Evolutionary conservation across 495 filamentous ascomycete genomes (phyloP).

Genomic region (Neurospora sp.): DNA sequence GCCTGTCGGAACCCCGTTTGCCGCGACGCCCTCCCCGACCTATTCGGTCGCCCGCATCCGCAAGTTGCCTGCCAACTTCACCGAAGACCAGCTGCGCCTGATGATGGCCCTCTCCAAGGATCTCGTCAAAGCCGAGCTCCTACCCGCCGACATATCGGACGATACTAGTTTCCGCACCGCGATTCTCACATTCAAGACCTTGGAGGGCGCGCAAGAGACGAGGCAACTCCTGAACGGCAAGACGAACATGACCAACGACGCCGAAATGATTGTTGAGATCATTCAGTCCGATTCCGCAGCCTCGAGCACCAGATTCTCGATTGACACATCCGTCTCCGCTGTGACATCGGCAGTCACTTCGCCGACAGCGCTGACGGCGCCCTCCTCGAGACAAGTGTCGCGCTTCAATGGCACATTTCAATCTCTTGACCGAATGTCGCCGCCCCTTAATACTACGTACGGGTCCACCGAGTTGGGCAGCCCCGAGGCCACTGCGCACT

Average conservation of each 20-base stretch:
- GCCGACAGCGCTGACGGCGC: conserved; percentile 42
- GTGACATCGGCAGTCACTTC: conserved; percentile 20
- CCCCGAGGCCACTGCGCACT: conserved; percentile 50
- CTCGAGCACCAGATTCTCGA: conserved; percentile 28
- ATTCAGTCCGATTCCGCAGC: conserved; percentile 28
- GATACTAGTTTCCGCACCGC: conserved; percentile 67
- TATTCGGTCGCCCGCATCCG: conserved; percentile 50
- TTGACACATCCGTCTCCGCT: conserved; percentile 22
- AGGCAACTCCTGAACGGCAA: conserved; percentile 71
- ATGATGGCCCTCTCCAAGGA: conserved; percentile 86
- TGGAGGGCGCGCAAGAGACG: conserved; percentile 66
- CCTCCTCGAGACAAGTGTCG: conserved; percentile 58
- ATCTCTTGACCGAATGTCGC: conserved; percentile 58
- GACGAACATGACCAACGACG: conserved; percentile 61
- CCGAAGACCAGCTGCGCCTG: conserved; percentile 59
- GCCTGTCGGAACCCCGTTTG: conserved; percentile 44
- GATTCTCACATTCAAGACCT: conserved; percentile 61
- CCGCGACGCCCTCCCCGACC: conserved; percentile 18
- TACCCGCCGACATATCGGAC: conserved; percentile 52
- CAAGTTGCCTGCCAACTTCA: conserved; percentile 63
- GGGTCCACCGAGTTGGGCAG: conserved; percentile 48
- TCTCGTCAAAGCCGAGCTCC: conserved; percentile 61
- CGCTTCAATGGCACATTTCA: conserved; percentile 75
- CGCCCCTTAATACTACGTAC: conserved; percentile 46
- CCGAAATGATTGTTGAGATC: conserved; percentile 72